phyloP scores from a whole-genome alignment of 2,329 filamentous ascomycete genomes.

The Dothideomycetes sp. region DNA sequence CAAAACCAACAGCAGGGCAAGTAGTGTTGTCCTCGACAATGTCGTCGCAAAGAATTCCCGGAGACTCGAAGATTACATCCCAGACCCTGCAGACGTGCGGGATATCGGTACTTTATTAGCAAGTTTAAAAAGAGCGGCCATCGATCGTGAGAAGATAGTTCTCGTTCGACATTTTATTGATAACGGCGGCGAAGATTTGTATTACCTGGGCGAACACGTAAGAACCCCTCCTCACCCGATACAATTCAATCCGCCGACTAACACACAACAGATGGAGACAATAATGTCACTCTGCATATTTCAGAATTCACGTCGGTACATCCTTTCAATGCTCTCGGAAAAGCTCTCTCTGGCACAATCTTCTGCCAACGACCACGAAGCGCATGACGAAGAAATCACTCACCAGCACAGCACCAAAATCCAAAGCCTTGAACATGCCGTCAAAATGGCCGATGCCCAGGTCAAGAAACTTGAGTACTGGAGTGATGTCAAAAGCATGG shows the following conservation, averaged over 20 bases:
- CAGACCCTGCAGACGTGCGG: constrained; percentile 45
- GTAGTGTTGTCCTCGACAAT: constrained; percentile 10
- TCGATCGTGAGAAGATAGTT: constrained; percentile 88
- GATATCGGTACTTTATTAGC: constrained; percentile 61
- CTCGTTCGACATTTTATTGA: constrained; percentile 74
- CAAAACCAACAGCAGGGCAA: constrained; percentile 19
- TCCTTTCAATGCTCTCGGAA: constrained; percentile 60
- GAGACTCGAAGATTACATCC: constrained; percentile 37
- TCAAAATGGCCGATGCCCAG: constrained; percentile 69
- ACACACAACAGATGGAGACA: constrained; percentile 55
- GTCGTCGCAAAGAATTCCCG: constrained; percentile 1
- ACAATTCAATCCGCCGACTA: constrained; percentile 25
- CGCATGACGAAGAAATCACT: constrained; percentile 33
- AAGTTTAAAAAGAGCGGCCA: constrained; percentile 58
- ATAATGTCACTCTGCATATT: constrained; percentile 85
- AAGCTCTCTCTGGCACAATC: constrained; percentile 48
- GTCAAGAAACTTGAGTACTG: constrained; percentile 77
- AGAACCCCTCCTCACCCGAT: constrained; percentile 9
- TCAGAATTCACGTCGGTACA: constrained; percentile 70
- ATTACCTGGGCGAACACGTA: constrained; percentile 58
- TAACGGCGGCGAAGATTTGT: constrained; percentile 65
- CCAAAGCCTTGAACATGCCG: constrained; percentile 62
- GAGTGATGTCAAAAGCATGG: constrained; percentile 54
- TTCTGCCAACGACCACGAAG: constrained; percentile 39
- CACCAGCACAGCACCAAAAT: constrained; percentile 44